Evolutionary conservation across 2,329 filamentous ascomycete genomes (phyloP).

Genomic region (Arthroderma sp.): DNA sequence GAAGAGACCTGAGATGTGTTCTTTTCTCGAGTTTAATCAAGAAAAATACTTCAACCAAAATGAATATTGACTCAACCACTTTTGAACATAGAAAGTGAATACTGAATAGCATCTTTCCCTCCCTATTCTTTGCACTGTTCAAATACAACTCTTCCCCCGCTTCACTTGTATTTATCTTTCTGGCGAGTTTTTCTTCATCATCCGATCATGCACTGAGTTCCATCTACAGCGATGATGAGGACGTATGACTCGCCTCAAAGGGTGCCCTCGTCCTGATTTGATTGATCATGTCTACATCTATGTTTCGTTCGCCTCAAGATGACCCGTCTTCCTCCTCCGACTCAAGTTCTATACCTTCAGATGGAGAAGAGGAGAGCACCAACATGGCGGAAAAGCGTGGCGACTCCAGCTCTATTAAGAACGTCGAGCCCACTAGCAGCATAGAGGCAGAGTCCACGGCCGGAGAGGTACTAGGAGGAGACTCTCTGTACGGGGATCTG

Average conservation of each 20-base stretch:
- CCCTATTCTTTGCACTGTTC: not conserved
- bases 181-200: not conserved
- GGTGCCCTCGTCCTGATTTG: not conserved
- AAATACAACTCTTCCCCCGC: not conserved
- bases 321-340: slow-evolving; percentile 16
- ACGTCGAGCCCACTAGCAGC: not conserved
- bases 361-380: not conserved
- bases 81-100: not conserved
- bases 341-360: not conserved
- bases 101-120: not conserved
- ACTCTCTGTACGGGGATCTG: slow-evolving; percentile 8
- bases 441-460: not conserved
- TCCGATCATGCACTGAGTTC: not conserved
- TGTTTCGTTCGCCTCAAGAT: slow-evolving; percentile 31
- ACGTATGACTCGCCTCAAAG: slow-evolving; percentile 6
- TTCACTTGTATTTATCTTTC: not conserved
- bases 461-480: slow-evolving; percentile 4
- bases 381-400: not conserved
- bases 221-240: not conserved
- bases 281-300: slow-evolving; percentile 23
- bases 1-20: not conserved
- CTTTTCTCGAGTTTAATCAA: not conserved
- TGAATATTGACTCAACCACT: not conserved
- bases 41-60: not conserved
- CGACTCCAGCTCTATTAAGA: not conserved